These are phyloP conservation scores for Ephemerocybe angulata DNA, from an alignment of 768 basidiomycete species.

Conservation along the genomic window DNA sequence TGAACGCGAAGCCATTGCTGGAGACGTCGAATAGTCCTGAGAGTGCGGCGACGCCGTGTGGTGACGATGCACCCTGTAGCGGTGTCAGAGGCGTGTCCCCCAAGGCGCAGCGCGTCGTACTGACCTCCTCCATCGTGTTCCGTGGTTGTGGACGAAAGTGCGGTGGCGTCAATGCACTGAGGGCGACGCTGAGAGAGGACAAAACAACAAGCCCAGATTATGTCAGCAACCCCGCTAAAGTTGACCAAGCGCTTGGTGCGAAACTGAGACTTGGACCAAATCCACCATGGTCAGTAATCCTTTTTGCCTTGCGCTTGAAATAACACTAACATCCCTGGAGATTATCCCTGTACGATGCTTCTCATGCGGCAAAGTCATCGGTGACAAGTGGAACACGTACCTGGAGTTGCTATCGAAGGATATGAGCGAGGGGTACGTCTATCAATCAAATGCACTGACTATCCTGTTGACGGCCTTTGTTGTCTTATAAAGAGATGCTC, in stretches of 20 bases:
- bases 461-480: background rate
- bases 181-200: too few species aligned
- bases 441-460: background rate
- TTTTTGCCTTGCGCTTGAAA: background rate
- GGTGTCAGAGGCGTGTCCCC: background rate
- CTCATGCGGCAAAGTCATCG: constrained; percentile 95
- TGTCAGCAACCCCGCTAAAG: background rate
- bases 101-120: too few species aligned
- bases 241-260: background rate
- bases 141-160: background rate
- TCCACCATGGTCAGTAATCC: constrained; percentile 7
- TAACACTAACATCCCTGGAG: constrained; percentile 35
- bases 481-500: constrained; percentile 80
- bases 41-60: constrained; percentile 5
- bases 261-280: background rate
- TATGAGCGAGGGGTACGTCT: constrained; percentile 80
- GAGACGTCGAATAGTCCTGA: constrained; percentile 49
- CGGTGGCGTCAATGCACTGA: background rate
- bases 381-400: constrained; percentile 93
- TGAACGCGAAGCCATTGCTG: constrained; percentile 56
- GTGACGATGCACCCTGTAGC: background rate
- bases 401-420: constrained; percentile 76
- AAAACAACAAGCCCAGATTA: background rate
- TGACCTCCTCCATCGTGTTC: constrained; percentile 21
- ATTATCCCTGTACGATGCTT: constrained; percentile 97